Conservation (phyloP, 345 rosid genomes). For the Gossypium stocksii region DNA sequence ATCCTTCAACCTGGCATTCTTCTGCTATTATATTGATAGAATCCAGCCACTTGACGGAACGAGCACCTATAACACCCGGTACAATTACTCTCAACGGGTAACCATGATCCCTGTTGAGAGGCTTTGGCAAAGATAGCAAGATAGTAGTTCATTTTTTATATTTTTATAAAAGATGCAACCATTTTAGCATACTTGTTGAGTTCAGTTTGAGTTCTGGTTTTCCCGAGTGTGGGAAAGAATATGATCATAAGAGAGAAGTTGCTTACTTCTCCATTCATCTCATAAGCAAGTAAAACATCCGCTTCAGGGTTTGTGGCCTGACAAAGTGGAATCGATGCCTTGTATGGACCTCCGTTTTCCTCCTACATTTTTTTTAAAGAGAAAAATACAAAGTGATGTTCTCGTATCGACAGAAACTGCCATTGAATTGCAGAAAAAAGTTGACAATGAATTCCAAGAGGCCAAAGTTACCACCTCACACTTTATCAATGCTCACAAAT, state of each 20-base stretch:
- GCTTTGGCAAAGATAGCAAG: constrained; percentile 36
- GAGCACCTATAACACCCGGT: constrained; percentile 97
- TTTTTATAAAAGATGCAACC: constrained; percentile 11
- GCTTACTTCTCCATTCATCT: constrained; percentile 95
- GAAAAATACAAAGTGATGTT: not conserved
- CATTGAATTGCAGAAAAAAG: not conserved
- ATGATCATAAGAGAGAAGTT: not conserved
- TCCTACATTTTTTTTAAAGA: constrained; percentile 45
- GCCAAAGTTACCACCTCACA: constrained; percentile 57
- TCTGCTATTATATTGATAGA: constrained; percentile 71
- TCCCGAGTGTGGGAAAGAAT: not conserved
- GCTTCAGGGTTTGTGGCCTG: constrained; percentile 88
- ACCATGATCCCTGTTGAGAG: constrained; percentile 92
- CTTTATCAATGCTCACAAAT: constrained; percentile 87
- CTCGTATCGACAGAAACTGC: not conserved
- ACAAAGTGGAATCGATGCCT: constrained; percentile 84
- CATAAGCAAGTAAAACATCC: constrained; percentile 92
- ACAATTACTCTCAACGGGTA: constrained; percentile 82
- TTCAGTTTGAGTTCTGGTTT: not conserved
- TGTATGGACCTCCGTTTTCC: constrained; percentile 97
- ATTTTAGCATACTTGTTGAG: not conserved
- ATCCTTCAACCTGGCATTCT: constrained; percentile 67
- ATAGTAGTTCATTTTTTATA: not conserved
- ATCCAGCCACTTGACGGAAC: constrained; percentile 98
- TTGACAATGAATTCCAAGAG: not conserved